Conservation (phyloP, 345 rosid species). For the Moricandia arvensis region DNA sequence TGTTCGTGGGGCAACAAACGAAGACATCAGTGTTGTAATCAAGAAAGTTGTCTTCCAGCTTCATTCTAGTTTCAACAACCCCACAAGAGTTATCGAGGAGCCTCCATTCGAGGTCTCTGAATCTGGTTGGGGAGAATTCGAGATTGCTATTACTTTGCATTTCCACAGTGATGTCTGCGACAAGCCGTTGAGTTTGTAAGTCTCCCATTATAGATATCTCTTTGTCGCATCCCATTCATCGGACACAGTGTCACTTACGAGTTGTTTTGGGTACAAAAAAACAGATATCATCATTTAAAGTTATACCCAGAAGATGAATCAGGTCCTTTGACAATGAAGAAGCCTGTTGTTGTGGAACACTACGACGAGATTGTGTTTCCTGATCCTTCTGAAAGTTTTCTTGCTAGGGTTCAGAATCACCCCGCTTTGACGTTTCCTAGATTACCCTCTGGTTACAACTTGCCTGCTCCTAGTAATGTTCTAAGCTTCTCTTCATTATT, state of each 20-base stretch:
- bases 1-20: slow-evolving; percentile 66
- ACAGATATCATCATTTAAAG: slow-evolving; percentile 62
- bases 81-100: slow-evolving; percentile 60
- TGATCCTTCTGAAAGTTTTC: slow-evolving; percentile 59
- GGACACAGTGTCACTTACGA: not conserved
- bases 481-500: not conserved
- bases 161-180: slow-evolving; percentile 71
- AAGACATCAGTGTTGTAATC: slow-evolving; percentile 57
- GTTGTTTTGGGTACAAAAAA: slow-evolving; percentile 1
- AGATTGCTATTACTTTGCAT: slow-evolving; percentile 57
- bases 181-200: slow-evolving; percentile 70
- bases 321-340: slow-evolving; percentile 60
- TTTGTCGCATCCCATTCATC: not conserved
- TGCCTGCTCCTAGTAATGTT: slow-evolving; percentile 57
- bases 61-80: slow-evolving; percentile 68
- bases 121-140: slow-evolving; percentile 83
- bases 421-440: slow-evolving; percentile 61
- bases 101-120: slow-evolving; percentile 73
- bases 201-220: not conserved
- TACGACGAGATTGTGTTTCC: slow-evolving; percentile 70
- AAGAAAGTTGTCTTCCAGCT: slow-evolving; percentile 62
- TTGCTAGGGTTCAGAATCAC: slow-evolving; percentile 65
- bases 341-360: slow-evolving; percentile 66
- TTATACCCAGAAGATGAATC: slow-evolving; percentile 68
- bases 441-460: slow-evolving; percentile 56